These are phyloP conservation scores for Penicillium brevicompactum DNA, from an alignment of 2,329 filamentous ascomycete species.

Conservation along the genomic window DNA sequence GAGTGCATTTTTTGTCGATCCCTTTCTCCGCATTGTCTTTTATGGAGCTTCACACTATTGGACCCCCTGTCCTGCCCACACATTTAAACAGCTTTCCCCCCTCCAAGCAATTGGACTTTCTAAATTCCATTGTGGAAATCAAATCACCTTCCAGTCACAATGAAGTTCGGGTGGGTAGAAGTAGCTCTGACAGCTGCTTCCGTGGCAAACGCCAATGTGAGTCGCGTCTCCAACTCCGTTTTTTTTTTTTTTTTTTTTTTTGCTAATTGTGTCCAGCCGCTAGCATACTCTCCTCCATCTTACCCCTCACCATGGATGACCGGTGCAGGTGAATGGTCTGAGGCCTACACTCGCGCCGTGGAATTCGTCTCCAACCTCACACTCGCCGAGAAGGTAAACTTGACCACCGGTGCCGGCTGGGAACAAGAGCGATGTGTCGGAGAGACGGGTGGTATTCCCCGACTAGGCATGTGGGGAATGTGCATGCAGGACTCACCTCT, in stretches of 20 bases:
- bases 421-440: constrained; percentile 74
- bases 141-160: constrained; percentile 19
- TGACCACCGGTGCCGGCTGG: constrained; percentile 90
- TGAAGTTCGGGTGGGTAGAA: constrained; percentile 41
- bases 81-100: constrained; percentile 2
- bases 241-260: no score
- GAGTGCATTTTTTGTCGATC: constrained; percentile 7
- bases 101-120: background rate
- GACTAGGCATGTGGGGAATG: constrained; percentile 65
- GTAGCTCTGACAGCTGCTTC: constrained; percentile 34
- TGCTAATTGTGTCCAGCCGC: constrained; percentile 19
- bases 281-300: constrained; percentile 60
- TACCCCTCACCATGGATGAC: constrained; percentile 90
- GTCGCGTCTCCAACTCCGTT: background rate
- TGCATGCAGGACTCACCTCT: constrained; percentile 87
- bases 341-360: constrained; percentile 74
- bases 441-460: constrained; percentile 57
- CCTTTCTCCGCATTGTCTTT: constrained; percentile 1
- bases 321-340: constrained; percentile 71
- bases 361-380: constrained; percentile 82
- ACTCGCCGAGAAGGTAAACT: constrained; percentile 85
- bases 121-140: background rate
- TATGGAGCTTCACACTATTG: background rate
- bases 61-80: constrained; percentile 1
- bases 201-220: constrained; percentile 37